phyloP scores from a whole-genome alignment of 176 grass and related monocot genomes.

The bread wheat (Triticum aestivum) region IWGSC_CS_RefSeq_v2.1 NC_057801.1:49826580-49827079 shows the following conservation, averaged over 20 bases:
- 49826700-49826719: not conserved
- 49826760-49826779: not conserved
- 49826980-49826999: not conserved
- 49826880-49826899: not conserved
- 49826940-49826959: not conserved
- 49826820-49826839: no score
- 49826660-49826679: not conserved
- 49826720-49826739: not conserved
- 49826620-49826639: not conserved
- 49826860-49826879: not conserved
- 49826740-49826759: not conserved
- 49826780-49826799: not conserved
- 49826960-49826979: not conserved
- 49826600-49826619: not conserved
- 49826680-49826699: not conserved
- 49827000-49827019: not conserved
- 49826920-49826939: not conserved
- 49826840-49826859: not conserved
- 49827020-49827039: not conserved
- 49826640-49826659: not conserved
- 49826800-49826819: not conserved
- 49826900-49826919: not conserved
- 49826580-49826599: not conserved
- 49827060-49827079: not conserved
- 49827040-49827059: accelerated